Conservation (phyloP, 345 rosid genomes). For the Conringia planisiliqua region DNA sequence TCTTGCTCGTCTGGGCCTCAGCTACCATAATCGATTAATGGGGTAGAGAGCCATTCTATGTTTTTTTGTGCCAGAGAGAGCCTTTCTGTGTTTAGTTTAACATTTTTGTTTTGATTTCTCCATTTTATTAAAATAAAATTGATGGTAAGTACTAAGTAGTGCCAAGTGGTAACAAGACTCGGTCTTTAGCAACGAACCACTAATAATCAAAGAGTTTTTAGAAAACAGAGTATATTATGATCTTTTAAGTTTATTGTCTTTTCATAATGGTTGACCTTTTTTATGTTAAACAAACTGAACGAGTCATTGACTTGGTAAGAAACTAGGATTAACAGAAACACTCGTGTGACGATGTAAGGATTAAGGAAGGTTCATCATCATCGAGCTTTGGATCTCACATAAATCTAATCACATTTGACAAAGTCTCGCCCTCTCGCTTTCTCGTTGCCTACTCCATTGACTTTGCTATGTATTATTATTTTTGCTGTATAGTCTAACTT, state of each 20-base stretch:
- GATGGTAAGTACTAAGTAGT: no score
- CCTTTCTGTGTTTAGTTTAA: background rate
- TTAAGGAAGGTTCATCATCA: background rate
- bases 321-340: background rate
- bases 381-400: background rate
- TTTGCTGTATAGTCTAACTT: background rate
- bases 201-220: background rate
- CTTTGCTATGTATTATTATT: background rate
- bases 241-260: background rate
- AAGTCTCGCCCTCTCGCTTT: background rate
- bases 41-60: background rate
- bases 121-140: background rate
- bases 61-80: background rate
- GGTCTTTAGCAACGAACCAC: background rate
- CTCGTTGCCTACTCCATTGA: slow-evolving; percentile 5
- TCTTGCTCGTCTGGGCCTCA: background rate
- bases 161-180: background rate
- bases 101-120: background rate
- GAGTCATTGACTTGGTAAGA: slow-evolving; percentile 5
- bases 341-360: slow-evolving; percentile 8
- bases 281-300: background rate
- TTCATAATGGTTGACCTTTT: background rate
- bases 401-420: background rate
- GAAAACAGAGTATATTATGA: background rate
- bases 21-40: background rate